Conservation (phyloP, 73 alveolate species). For the Symbiodinium natans region DNA sequence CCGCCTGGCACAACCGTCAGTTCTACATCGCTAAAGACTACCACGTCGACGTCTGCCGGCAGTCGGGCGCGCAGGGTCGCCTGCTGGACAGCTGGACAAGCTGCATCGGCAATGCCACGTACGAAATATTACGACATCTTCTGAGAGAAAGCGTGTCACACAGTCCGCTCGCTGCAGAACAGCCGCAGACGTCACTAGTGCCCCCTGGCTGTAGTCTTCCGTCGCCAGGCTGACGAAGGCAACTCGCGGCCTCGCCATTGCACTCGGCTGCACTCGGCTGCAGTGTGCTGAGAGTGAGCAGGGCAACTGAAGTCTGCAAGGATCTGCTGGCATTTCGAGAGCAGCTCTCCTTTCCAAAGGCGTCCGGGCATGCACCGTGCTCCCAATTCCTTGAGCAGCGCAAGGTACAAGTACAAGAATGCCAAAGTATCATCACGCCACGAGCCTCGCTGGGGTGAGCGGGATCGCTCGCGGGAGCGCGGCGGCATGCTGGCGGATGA, state of each 20-base stretch:
- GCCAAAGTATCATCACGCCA: no score
- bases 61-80: conserved; percentile 49
- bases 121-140: no score
- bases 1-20: conserved; percentile 63
- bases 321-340: no score
- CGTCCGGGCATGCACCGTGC: no score
- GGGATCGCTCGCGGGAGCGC: no score
- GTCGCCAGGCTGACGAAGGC: conserved; percentile 86
- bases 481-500: no score
- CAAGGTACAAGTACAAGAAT: no score
- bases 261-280: not conserved
- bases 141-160: no score
- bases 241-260: not conserved
- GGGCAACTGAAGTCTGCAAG: not conserved
- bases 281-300: not conserved
- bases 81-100: not conserved
- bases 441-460: no score
- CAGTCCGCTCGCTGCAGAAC: not conserved
- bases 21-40: conserved; percentile 68
- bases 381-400: no score
- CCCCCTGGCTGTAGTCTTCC: conserved; percentile 43
- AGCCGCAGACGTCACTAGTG: conserved; percentile 49
- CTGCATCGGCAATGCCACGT: no score
- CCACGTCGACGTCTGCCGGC: conserved; percentile 35
- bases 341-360: no score